Evolutionary conservation across 2,329 filamentous ascomycete genomes (phyloP), one percentile per base, ranked within the genome.

Genomic region (Nigrospora osmanthi): DNA sequence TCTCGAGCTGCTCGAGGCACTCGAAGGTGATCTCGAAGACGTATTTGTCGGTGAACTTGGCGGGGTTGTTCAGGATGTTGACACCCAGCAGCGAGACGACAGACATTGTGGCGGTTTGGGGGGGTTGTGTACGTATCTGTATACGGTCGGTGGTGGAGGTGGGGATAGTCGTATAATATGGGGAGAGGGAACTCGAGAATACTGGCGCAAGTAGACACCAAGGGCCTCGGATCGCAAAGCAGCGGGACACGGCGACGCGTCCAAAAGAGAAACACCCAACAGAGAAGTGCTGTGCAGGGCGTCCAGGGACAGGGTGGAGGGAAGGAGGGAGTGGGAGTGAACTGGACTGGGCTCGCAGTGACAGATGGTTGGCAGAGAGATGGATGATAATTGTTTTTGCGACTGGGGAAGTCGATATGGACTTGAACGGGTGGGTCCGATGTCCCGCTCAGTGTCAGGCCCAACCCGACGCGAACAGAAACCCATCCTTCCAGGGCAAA

Each of bases 11-110:
- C 72, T 98, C 93, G 19, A 97, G 81, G 61, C 93, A 97, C 69
- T 98, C 93, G 52, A 98, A 98, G 15, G 93, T 98, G 65, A 98
- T 97, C 70, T 98, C 91, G 57, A 98, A 95, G 67, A 93, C 83
- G 67, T 98, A 98, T 44, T 89, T 83, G 64, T 91, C 87, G 58
- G 82, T 85, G 71, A 98, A 97, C 57, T 86, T 82, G 60, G 93
- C 90, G 60, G 93, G 93, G 73, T 98, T 98, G 80, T 98, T 97
- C 65, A 89, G 77, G 57, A 98, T 87, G 68, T 93, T 87, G 60
- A 98, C 93, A 62, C 91, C 91, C 55, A 98, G 81, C 48, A 98
- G 83, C 56, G 90, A 95, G 52, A 98, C 90, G 62, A 96, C 87
- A 63, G 93, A 96, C 93, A 96, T 96, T 54, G 63, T 42, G 40